Percentiles rank a stretch among this genome's conserved stretches.
Evolutionary conservation across 805 yeast species (phyloP).

Genomic region (Candida xiaguanensis): DNA sequence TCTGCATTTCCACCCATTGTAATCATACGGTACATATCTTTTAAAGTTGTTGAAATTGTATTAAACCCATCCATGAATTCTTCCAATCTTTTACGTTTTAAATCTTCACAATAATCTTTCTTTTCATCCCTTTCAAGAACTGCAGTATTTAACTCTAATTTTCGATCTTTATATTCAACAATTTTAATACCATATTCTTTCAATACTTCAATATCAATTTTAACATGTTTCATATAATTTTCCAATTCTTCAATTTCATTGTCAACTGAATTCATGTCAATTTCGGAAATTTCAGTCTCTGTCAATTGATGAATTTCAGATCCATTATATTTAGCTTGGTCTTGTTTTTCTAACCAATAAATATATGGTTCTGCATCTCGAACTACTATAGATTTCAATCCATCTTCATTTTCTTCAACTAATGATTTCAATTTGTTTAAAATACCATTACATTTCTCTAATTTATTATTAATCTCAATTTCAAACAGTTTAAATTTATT

Average conservation of each 20-base stretch:
- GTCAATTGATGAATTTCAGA: constrained; percentile 40
- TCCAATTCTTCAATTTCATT: constrained; percentile 53
- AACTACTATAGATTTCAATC: constrained; percentile 41
- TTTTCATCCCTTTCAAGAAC: constrained; percentile 62
- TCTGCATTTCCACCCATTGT: constrained; percentile 99
- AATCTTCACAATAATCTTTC: constrained; percentile 58
- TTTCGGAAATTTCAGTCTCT: constrained; percentile 46
- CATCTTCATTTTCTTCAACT: constrained; percentile 33
- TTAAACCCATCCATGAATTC: constrained; percentile 94
- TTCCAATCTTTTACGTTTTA: constrained; percentile 69
- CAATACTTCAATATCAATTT: constrained; percentile 69
- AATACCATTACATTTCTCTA: constrained; percentile 51
- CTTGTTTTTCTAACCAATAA: constrained; percentile 47
- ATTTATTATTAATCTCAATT: constrained; percentile 59
- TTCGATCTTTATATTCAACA: constrained; percentile 60
- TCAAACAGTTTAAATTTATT: constrained; percentile 61
- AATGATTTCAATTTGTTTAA: constrained; percentile 37
- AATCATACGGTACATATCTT: constrained; percentile 97
- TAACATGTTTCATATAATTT: constrained; percentile 49
- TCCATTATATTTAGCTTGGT: constrained; percentile 30
- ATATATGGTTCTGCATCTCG: constrained; percentile 54
- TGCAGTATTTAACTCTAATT: constrained; percentile 63
- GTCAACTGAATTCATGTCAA: constrained; percentile 49
- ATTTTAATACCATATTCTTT: constrained; percentile 71
- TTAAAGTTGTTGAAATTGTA: constrained; percentile 78